Evolutionary conservation across 1,284 basidiomycete species (phyloP).

Genomic region (Cryptococcus sp.): DNA sequence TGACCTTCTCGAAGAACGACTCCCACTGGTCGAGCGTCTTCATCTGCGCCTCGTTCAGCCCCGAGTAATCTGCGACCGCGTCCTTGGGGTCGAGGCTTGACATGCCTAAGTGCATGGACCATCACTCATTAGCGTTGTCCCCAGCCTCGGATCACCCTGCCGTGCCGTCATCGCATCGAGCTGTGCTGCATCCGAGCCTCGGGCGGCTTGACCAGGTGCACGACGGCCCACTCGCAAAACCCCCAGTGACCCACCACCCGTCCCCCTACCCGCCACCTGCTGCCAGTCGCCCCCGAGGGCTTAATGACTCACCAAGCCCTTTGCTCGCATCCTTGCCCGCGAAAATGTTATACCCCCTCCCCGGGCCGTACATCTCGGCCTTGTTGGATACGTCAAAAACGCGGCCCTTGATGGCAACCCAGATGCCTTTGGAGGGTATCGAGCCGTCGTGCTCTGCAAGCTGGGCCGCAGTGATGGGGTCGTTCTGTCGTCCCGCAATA

Average conservation of each 20-base stretch:
- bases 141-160: not conserved
- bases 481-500: slow-evolving; percentile 26
- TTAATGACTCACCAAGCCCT: slow-evolving; percentile 63
- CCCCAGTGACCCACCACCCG: not conserved
- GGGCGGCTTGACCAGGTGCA: too few species aligned
- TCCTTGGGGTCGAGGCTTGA: slow-evolving; percentile 84
- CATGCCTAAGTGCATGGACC: slow-evolving; percentile 47
- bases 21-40: slow-evolving; percentile 92
- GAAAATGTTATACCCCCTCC: slow-evolving; percentile 54
- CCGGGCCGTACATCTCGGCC: slow-evolving; percentile 50
- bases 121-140: not conserved
- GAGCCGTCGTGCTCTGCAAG: slow-evolving; percentile 45
- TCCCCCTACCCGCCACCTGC: not conserved
- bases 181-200: not conserved
- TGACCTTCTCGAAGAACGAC: slow-evolving; percentile 65
- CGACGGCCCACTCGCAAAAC: not conserved
- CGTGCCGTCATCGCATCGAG: not conserved
- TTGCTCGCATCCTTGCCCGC: slow-evolving; percentile 86
- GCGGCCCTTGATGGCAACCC: slow-evolving; percentile 50
- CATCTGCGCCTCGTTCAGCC: slow-evolving; percentile 66
- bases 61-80: slow-evolving; percentile 82
- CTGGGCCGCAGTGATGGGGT: slow-evolving; percentile 42
- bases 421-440: slow-evolving; percentile 46
- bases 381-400: slow-evolving; percentile 50
- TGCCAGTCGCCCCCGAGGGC: not conserved